Evolutionary conservation across 2,329 filamentous ascomycete species (phyloP).

Genomic region (Diaporthe sp.): DNA sequence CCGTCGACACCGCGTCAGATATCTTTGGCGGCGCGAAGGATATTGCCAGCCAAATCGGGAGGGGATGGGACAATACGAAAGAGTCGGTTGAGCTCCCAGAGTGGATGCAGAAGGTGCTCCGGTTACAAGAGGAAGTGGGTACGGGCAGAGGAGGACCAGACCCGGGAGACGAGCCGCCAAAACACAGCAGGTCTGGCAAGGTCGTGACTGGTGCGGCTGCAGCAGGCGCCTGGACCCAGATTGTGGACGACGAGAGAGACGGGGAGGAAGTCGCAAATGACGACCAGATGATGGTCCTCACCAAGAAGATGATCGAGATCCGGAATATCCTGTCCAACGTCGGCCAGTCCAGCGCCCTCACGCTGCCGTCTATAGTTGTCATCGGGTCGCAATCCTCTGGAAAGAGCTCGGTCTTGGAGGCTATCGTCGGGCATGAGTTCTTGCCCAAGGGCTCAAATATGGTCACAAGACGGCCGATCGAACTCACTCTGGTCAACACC

Average conservation of each 20-base stretch:
- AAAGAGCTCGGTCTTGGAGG: conserved; percentile 96
- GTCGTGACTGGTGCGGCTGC: conserved; percentile 77
- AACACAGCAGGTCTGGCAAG: conserved; percentile 68
- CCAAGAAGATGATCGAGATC: conserved; percentile 99
- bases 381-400: conserved; percentile 98
- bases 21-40: conserved; percentile 80
- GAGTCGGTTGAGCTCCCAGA: conserved; percentile 74
- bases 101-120: conserved; percentile 83
- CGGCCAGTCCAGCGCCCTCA: conserved; percentile 89
- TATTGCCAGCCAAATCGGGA: conserved; percentile 82
- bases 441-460: conserved; percentile 98
- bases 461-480: conserved; percentile 96
- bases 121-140: conserved; percentile 70
- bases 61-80: conserved; percentile 87
- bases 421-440: conserved; percentile 98
- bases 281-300: conserved; percentile 99
- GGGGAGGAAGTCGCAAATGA: conserved; percentile 80
- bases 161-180: conserved; percentile 65
- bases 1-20: conserved; percentile 75
- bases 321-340: conserved; percentile 90
- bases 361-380: conserved; percentile 96
- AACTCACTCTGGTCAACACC: conserved; percentile 95
- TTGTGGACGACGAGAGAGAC: conserved; percentile 72
- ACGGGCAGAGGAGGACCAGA: conserved; percentile 63
- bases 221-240: conserved; percentile 72